Base-by-base conservation (phyloP, 192 early-diverging fungal species). In the Coemansia aciculifera region DNA sequence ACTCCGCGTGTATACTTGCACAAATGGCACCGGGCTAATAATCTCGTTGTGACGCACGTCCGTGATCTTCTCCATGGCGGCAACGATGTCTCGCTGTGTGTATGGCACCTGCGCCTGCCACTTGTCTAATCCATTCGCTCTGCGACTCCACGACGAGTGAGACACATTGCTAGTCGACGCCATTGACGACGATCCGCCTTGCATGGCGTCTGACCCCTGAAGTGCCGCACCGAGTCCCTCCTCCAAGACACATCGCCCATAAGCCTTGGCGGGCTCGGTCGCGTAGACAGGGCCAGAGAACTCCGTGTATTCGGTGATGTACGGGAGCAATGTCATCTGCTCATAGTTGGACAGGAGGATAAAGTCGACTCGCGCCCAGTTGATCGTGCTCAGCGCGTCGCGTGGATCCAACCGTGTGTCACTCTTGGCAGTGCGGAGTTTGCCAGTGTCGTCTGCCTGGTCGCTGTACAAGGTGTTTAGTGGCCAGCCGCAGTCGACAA, bases 251-350 rank as follows among this genome's bases (percentile, higher is more conserved):
- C 78, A 85, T 6, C 73, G 63, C 67, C 89, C 92, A 83, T 92
- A 93, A 38, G 86, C 87, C 73, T 92, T 86, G 1, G 91, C 89
- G 0, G 92, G 91, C 73, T 93, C 94, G 0, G 93, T 94, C 2
- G 90, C 91, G 77, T 87, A 89, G 4, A 96, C 87, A 6, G 83
- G 85, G 3, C 92, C 92, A 23, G 86, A 80, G 71, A 93, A 96
- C 23, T 85, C 87, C 1, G 89, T 86, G 81, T 90, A 94, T 44
- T 94, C 93, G 1, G 91, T 94, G 32, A 94, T 75, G 69, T 86
- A 96, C 17, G 94, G 94, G 31, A 96, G 78, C 49, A 89, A 88
- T 23, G 89, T 75, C 83, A 91, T 89, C 59, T 91, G 86, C 60
- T 89, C 87, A 69, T 86, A 86, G 78, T 92, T 90, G 44, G 89